Evolutionary conservation across 441 rosid species (phyloP).

Genomic region (Cnidoscolus chayamansa): DNA sequence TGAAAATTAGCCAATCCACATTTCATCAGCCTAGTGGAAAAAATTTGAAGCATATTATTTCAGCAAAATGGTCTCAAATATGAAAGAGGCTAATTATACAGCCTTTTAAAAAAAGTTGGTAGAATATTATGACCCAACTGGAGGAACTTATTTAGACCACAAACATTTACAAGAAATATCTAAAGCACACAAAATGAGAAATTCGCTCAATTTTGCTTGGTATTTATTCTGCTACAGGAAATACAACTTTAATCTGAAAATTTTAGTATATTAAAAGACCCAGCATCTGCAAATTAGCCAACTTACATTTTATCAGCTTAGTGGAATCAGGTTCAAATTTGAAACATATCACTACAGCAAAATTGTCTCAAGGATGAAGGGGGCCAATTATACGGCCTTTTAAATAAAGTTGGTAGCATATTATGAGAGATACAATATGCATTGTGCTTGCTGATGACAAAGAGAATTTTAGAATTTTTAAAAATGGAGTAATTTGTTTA

Average conservation of each 20-base stretch:
- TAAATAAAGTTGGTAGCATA: background rate
- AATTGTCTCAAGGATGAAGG: background rate
- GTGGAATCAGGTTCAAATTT: background rate
- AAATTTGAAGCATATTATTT: background rate
- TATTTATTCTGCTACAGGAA: background rate
- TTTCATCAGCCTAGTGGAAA: conserved; percentile 21
- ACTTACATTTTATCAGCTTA: conserved; percentile 21
- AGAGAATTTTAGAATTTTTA: no score
- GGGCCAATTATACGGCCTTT: background rate
- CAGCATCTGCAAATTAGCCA: conserved; percentile 50
- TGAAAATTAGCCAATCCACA: conserved; percentile 35
- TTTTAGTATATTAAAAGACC: background rate
- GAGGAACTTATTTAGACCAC: background rate
- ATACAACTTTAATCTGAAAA: background rate
- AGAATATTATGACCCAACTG: background rate
- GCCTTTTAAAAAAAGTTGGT: background rate
- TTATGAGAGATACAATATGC: background rate
- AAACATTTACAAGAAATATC: background rate
- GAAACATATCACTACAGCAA: background rate
- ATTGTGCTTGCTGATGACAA: no score
- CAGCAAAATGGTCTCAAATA: conserved; percentile 4
- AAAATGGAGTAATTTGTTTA: background rate
- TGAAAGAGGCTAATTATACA: background rate
- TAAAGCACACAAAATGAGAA: background rate
- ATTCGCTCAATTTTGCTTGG: background rate